Base-by-base conservation (phyloP, 768 basidiomycete genomes). In the Agaricus subrufescens region DNA sequence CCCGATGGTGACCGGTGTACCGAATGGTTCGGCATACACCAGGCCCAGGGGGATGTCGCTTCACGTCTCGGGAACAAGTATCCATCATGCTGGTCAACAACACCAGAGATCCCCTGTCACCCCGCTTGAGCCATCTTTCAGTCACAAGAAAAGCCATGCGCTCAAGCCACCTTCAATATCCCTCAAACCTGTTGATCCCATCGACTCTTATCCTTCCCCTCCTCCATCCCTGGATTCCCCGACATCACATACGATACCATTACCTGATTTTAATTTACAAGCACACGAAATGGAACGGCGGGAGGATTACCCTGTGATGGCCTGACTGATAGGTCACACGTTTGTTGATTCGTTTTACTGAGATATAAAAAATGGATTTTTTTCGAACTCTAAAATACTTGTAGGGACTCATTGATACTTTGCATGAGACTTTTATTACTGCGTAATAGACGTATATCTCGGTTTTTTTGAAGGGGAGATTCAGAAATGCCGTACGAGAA, bases 201-300 rank as follows among this genome's bases (percentile, higher is more conserved):
- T 63, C n/a, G 72, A 72, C 34, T 69, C 75, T 14, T 82, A 82
- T 63, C 81, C 81, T 19, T 80, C 80, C 0, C 80, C 79, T 1
- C 81, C 79, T 50, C 71, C 69, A 19, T 73, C 71, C 3, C 52
- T 66, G 30, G 67, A 69, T 55, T 74, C 73, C 11, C 73, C 71
- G 3, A 63, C 68, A n/a, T 65, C 65, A 19, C 60, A 68, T 34
- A 63, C 61, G 14, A 63, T 66, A 51, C 63, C 66, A 12, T 55
- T 69, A 15, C 66, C 68, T 29, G 29, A 51, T 10, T 29, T 27
- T 14, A 43, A 49, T 27, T 25, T 56, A 19, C 54, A 49, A 23
- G 30, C 54, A 23, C 47, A 49, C 26, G 54, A 56, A n/a, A 25
- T 56, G 30, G 47, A 39, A 43, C 54, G 48, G 11, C 27, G 39